phyloP scores from a whole-genome alignment of 1,139 yeast species.

The Debaryomycetaceae sp. region DNA sequence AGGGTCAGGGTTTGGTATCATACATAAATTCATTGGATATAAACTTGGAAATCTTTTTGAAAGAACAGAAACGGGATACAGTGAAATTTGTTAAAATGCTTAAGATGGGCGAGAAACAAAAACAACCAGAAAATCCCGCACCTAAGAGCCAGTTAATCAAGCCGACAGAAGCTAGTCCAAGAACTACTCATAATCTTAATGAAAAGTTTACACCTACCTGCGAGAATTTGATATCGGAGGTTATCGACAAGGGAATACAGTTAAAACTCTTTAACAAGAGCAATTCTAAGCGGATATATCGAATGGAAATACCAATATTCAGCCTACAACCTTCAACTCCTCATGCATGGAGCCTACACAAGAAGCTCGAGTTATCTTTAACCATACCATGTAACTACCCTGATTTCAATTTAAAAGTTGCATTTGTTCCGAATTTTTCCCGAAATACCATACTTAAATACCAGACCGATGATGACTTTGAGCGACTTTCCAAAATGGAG shows the following conservation, averaged over 20 bases:
- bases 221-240: constrained; percentile 17
- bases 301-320: constrained; percentile 21
- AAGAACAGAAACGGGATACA: constrained; percentile 54
- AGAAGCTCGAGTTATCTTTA: constrained; percentile 17
- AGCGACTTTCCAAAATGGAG: constrained; percentile 18
- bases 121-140: not conserved
- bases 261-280: constrained; percentile 25
- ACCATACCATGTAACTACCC: constrained; percentile 24
- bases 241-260: constrained; percentile 19
- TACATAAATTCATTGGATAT: constrained; percentile 55
- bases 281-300: constrained; percentile 18
- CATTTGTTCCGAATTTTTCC: constrained; percentile 23
- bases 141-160: constrained; percentile 1
- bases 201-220: constrained; percentile 9
- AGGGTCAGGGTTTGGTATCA: constrained; percentile 49
- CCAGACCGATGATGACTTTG: constrained; percentile 10
- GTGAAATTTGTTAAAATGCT: constrained; percentile 24
- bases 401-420: constrained; percentile 12
- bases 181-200: not conserved
- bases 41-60: constrained; percentile 55
- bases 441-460: constrained; percentile 20
- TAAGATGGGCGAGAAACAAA: constrained; percentile 7
- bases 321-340: constrained; percentile 13
- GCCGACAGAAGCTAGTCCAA: not conserved
- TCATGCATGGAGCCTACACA: constrained; percentile 17